A percentile compares a stretch with the other conserved stretches of the same genome.
Evolutionary conservation across 2,329 filamentous ascomycete genomes (phyloP).

Genomic region (Aspergillus tamarii): DNA sequence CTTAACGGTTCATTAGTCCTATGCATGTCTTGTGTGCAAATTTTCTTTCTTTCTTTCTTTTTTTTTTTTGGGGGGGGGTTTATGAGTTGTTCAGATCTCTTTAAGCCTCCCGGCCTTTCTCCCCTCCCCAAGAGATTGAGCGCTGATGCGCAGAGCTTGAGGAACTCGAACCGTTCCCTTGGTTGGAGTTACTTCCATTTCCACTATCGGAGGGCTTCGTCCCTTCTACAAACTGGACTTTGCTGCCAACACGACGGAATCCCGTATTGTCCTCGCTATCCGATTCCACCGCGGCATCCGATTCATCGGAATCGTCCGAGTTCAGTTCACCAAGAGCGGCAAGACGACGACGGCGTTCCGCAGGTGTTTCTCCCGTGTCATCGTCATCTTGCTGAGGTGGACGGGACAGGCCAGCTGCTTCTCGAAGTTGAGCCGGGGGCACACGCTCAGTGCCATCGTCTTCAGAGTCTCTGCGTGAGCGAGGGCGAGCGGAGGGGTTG

Average conservation of each 20-base stretch:
- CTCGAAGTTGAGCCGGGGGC: slow-evolving; percentile 40
- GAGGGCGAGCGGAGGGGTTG: slow-evolving; percentile 29
- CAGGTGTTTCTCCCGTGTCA: slow-evolving; percentile 48
- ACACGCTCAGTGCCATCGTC: slow-evolving; percentile 49
- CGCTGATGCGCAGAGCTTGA: slow-evolving; percentile 29
- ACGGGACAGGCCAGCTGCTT: slow-evolving; percentile 33
- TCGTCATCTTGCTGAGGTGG: slow-evolving; percentile 34
- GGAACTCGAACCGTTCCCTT: slow-evolving; percentile 21
- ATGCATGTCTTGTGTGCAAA: neutral
- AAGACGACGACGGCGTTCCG: slow-evolving; percentile 50
- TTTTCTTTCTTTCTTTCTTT: neutral
- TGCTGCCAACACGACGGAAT: slow-evolving; percentile 25
- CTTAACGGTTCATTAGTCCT: neutral
- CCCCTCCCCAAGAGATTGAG: slow-evolving; percentile 47
- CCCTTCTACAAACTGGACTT: slow-evolving; percentile 39
- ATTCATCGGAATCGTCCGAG: slow-evolving; percentile 33
- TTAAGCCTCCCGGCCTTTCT: slow-evolving; percentile 37
- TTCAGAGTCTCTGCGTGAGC: slow-evolving; percentile 41
- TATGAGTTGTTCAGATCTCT: slow-evolving; percentile 8
- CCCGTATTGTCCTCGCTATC: slow-evolving; percentile 30
- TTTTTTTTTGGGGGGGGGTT: neutral
- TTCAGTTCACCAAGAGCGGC: slow-evolving; percentile 45
- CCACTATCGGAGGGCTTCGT: slow-evolving; percentile 31
- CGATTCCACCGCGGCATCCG: slow-evolving; percentile 21
- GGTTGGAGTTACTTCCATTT: slow-evolving; percentile 13